Evolutionary conservation across 306 rosid genomes (phyloP).

Genomic region (Malus fusca): DNA sequence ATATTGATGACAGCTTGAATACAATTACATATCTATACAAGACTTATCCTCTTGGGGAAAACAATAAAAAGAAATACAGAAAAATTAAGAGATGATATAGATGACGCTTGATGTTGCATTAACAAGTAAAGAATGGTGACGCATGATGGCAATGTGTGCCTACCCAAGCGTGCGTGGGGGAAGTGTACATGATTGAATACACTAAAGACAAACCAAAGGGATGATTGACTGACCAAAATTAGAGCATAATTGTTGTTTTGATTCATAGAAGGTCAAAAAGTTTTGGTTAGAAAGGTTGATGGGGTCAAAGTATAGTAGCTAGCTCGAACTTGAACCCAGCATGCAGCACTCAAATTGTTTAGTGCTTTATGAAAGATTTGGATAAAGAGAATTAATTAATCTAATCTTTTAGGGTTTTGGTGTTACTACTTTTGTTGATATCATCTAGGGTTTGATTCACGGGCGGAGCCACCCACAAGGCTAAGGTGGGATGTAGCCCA

Average conservation of each 20-base stretch:
- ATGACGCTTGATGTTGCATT: not conserved
- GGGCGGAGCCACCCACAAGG: too few relatives aligned
- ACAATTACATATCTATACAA: not conserved
- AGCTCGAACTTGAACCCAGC: constrained; percentile 15
- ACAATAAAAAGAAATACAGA: not conserved
- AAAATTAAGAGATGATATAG: not conserved
- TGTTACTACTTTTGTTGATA: constrained; percentile 14
- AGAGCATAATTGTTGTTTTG: not conserved
- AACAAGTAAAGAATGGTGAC: constrained; percentile 12
- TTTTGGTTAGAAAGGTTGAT: constrained; percentile 3
- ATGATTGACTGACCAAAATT: constrained; percentile 23
- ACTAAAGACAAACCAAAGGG: constrained; percentile 4
- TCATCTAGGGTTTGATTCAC: constrained; percentile 11
- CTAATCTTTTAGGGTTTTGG: not conserved
- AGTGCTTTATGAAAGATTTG: constrained; percentile 3
- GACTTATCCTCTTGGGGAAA: not conserved
- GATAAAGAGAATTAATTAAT: constrained; percentile 6
- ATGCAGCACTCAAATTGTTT: constrained; percentile 9
- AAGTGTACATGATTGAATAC: too few relatives aligned
- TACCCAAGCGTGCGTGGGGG: constrained; percentile 42
- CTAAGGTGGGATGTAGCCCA: too few relatives aligned
- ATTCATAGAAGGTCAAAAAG: constrained; percentile 30
- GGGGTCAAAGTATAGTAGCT: constrained; percentile 25
- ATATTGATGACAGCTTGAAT: not conserved
- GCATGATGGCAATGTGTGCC: constrained; percentile 49